Evolutionary conservation across 306 rosid species (phyloP), one percentile per base, ranked within the genome.

Genomic region (Urtica urens): DNA sequence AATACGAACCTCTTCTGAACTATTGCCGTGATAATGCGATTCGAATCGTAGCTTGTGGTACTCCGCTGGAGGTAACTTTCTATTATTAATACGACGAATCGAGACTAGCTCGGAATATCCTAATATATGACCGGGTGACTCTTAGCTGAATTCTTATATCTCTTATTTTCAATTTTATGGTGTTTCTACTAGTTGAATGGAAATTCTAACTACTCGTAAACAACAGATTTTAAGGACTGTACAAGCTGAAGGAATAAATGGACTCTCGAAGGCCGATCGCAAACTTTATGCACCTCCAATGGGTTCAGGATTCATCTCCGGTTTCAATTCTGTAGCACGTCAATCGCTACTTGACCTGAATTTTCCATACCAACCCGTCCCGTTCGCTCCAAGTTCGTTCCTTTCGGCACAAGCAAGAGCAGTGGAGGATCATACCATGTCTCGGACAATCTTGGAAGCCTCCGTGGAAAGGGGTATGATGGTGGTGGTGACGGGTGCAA

Each of bases 301-400:
- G 24, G 97, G 97, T 67, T 90, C 95, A 11, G 97, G 97, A 66
- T 90, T 84, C 70, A 54, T 78, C 49, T 81, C 95, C 5, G 97
- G 95, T 57, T 78, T 72, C 64, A 50, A 69, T 53, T 70, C 95
- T 33, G 64, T 78, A 30, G 72, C 95, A 6, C 82, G 74, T 14
- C 72, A 80, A 62, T 58, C 69, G 38, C 66, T 70, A 16, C 63
- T 57, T 39, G 93, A 90, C 51, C 38, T 49, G 49, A 64, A 66
- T 66, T 72, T 55, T 66, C 76, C 69, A 18, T 67, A 51, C 54
- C 79, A 59, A 19, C 67, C 73, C 12, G 67, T 68, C 63, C 83
- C 93, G 59, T 90, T 90, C 72, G 93, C 93, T 46, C 96, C 88
- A 59, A 76, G 86, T 72, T 90, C 95, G 9, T 90, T 76, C 59